A percentile compares a stretch with the other conserved stretches of the same genome.
Evolutionary conservation across 2,329 filamentous ascomycete species (phyloP).

Genomic region (Cladosporium sp.): DNA sequence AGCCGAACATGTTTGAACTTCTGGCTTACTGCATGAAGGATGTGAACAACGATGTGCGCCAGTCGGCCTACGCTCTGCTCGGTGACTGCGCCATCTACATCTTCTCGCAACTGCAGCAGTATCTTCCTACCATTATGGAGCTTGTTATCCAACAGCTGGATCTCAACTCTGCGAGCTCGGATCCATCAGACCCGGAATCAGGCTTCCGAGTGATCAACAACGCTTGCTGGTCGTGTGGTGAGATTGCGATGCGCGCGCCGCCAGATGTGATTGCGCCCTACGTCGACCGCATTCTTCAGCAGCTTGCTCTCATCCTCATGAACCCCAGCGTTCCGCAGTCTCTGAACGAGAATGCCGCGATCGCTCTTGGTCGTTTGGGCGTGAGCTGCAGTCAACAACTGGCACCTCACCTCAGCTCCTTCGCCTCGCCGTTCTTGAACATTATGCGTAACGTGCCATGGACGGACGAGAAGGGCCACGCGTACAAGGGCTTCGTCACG

Average conservation of each 20-base stretch:
- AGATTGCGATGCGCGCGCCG: slow-evolving; percentile 80
- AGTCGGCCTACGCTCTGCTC: slow-evolving; percentile 91
- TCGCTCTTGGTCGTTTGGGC: slow-evolving; percentile 85
- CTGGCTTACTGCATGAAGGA: slow-evolving; percentile 92
- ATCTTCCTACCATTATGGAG: slow-evolving; percentile 71
- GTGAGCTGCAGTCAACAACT: slow-evolving; percentile 74
- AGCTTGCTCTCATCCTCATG: slow-evolving; percentile 77
- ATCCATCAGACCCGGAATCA: slow-evolving; percentile 73
- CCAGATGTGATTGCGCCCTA: slow-evolving; percentile 72
- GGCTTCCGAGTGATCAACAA: slow-evolving; percentile 96
- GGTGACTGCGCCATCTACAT: slow-evolving; percentile 95
- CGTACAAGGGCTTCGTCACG: slow-evolving; percentile 85
- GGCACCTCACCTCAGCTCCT: slow-evolving; percentile 74
- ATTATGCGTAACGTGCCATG: slow-evolving; percentile 82
- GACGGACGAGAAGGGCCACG: slow-evolving; percentile 91
- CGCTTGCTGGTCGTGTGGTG: slow-evolving; percentile 93
- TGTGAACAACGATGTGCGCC: slow-evolving; percentile 83
- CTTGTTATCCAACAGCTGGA: slow-evolving; percentile 87
- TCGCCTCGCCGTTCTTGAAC: slow-evolving; percentile 77
- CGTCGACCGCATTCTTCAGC: slow-evolving; percentile 72
- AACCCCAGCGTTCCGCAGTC: slow-evolving; percentile 83
- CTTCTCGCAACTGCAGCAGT: slow-evolving; percentile 75
- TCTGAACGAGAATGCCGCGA: slow-evolving; percentile 89
- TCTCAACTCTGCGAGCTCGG: slow-evolving; percentile 62
- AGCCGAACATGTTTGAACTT: slow-evolving; percentile 86